phyloP scores from a whole-genome alignment of 805 yeast genomes.

The Starmerella bombi region DNA sequence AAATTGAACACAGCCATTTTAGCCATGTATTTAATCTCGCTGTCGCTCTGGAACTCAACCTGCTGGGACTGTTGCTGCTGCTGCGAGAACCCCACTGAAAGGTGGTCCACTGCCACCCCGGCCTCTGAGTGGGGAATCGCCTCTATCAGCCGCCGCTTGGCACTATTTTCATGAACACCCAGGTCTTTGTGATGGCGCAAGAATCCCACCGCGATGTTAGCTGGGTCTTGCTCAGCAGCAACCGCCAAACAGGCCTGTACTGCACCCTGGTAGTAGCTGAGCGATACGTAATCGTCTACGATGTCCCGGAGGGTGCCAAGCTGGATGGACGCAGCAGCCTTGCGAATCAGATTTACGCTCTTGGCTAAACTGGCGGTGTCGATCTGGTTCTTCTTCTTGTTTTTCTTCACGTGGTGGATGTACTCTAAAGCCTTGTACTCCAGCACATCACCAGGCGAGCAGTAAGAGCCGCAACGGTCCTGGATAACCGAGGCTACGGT shows the following conservation, averaged over 20 bases:
- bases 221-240: slow-evolving; percentile 54
- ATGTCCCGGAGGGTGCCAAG: slow-evolving; percentile 74
- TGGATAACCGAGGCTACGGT: slow-evolving; percentile 75
- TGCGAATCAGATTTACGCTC: slow-evolving; percentile 64
- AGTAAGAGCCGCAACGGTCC: slow-evolving; percentile 87
- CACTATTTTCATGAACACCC: slow-evolving; percentile 22
- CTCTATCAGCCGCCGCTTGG: slow-evolving; percentile 2
- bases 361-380: slow-evolving; percentile 61
- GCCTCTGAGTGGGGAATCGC: not conserved
- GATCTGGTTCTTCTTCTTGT: slow-evolving; percentile 33
- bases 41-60: not conserved
- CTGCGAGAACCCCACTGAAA: not conserved
- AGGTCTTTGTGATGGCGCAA: slow-evolving; percentile 39
- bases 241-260: slow-evolving; percentile 67
- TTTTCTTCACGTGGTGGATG: slow-evolving; percentile 59
- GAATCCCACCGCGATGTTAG: slow-evolving; percentile 45
- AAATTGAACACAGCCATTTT: slow-evolving; percentile 53
- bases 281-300: slow-evolving; percentile 57
- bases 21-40: slow-evolving; percentile 36
- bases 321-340: slow-evolving; percentile 64
- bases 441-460: slow-evolving; percentile 84
- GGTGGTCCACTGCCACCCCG: not conserved
- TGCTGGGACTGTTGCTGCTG: not conserved
- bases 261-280: slow-evolving; percentile 74
- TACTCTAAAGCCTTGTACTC: slow-evolving; percentile 91